These are phyloP conservation scores for Colletotrichum costaricense DNA, from an alignment of 2,329 filamentous ascomycete genomes.

Conservation along the genomic window DNA sequence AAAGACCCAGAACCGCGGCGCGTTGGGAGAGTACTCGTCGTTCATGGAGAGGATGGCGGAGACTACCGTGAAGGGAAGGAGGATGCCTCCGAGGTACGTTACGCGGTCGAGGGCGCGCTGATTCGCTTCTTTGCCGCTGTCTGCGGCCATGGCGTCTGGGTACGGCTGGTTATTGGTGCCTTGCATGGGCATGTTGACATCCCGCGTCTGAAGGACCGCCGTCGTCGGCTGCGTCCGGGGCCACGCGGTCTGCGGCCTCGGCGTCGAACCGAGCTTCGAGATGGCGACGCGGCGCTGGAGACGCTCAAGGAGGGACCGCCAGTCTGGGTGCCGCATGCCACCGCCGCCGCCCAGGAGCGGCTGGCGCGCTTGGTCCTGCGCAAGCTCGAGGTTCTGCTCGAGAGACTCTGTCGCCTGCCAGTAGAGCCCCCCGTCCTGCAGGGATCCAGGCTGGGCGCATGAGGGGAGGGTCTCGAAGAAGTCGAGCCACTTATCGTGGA, in stretches of 20 bases:
- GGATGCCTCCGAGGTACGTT: constrained; percentile 60
- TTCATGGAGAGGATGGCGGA: constrained; percentile 60
- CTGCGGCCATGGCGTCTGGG: neutral
- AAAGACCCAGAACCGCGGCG: constrained; percentile 58
- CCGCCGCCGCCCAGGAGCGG: neutral
- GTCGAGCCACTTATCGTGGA: constrained; percentile 48
- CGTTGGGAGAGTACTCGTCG: constrained; percentile 55
- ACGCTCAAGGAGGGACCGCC: constrained; percentile 47
- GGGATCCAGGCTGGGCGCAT: neutral
- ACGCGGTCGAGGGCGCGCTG: constrained; percentile 58
- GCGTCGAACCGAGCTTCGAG: constrained; percentile 11
- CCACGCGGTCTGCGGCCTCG: constrained; percentile 37
- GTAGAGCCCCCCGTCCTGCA: constrained; percentile 38
- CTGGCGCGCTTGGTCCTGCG: constrained; percentile 9
- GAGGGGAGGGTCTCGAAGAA: constrained; percentile 42
- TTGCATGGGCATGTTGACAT: neutral
- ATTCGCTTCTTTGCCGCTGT: constrained; percentile 43
- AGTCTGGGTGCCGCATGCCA: constrained; percentile 38
- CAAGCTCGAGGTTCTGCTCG: constrained; percentile 48
- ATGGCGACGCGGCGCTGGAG: constrained; percentile 40
- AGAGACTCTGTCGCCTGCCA: constrained; percentile 46
- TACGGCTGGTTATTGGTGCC: neutral
- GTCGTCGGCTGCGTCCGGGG: constrained; percentile 31
- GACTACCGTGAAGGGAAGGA: constrained; percentile 60
- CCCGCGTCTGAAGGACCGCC: constrained; percentile 17